Conservation (phyloP, 768 basidiomycete genomes). For the Lyophyllum shimeji region DNA sequence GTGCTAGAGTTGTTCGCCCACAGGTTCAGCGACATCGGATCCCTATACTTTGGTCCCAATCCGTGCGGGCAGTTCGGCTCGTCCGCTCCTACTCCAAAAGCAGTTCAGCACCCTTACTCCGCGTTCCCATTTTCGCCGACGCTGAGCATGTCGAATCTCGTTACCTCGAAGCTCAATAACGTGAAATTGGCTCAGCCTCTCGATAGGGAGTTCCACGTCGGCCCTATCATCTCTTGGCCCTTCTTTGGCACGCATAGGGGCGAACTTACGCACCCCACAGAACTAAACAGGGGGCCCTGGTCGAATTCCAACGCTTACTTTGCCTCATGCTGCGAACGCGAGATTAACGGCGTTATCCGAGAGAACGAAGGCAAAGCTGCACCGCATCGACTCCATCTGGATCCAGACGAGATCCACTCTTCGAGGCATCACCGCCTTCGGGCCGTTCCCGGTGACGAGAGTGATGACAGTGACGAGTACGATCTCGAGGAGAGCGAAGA, state of each 20-base stretch:
- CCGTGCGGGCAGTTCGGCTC: slow-evolving; percentile 30
- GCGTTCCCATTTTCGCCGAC: slow-evolving; percentile 46
- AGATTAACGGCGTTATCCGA: slow-evolving; percentile 67
- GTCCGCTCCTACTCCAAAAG: slow-evolving; percentile 44
- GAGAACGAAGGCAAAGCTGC: slow-evolving; percentile 80
- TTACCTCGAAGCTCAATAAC: slow-evolving; percentile 15
- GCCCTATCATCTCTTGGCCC: slow-evolving; percentile 87
- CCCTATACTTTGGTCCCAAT: slow-evolving; percentile 60
- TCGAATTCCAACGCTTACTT: slow-evolving; percentile 58
- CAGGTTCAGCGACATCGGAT: slow-evolving; percentile 76
- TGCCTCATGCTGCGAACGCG: slow-evolving; percentile 65
- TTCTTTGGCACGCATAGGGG: slow-evolving; percentile 87
- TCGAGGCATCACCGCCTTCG: slow-evolving; percentile 69
- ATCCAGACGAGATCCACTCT: slow-evolving; percentile 72
- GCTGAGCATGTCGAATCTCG: slow-evolving; percentile 31
- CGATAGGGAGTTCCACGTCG: slow-evolving; percentile 53
- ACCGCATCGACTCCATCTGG: slow-evolving; percentile 76
- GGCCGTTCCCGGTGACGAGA: slow-evolving; percentile 70
- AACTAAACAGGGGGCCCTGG: slow-evolving; percentile 85
- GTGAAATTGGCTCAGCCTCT: slow-evolving; percentile 14
- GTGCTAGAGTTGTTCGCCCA: slow-evolving; percentile 75
- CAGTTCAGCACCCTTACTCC: slow-evolving; percentile 35
- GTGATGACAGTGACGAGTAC: slow-evolving; percentile 79
- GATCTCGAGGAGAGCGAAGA: slow-evolving; percentile 78
- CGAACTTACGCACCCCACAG: slow-evolving; percentile 62